phyloP scores from a whole-genome alignment of 805 yeast genomes.

The Yamadazyma paraphyllophila region DNA sequence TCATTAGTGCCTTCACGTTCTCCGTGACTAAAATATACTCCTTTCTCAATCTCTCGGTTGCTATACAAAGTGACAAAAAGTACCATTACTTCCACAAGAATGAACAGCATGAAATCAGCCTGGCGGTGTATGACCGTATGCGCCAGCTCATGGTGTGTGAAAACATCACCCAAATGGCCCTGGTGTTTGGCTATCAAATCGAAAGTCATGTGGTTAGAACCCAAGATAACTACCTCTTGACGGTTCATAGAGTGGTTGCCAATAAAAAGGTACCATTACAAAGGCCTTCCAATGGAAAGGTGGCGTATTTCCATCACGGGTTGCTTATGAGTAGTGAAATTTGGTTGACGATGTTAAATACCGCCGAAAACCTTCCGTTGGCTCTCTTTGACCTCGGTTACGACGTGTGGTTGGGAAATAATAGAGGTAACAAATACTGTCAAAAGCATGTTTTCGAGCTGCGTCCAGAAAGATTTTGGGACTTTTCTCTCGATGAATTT shows the following conservation, averaged over 20 bases:
- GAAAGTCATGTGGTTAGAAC: conserved; percentile 81
- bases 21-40: conserved; percentile 26
- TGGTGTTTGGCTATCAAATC: conserved; percentile 62
- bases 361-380: conserved; percentile 59
- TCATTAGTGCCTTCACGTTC: conserved; percentile 36
- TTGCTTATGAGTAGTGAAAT: conserved; percentile 81
- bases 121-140: conserved; percentile 29
- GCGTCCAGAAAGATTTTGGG: conserved; percentile 65
- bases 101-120: conserved; percentile 12
- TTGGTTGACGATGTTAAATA: conserved; percentile 55
- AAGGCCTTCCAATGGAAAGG: conserved; percentile 26
- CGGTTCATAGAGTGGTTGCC: conserved; percentile 65
- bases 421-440: conserved; percentile 72
- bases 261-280: conserved; percentile 7
- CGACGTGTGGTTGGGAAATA: conserved; percentile 87
- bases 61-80: conserved; percentile 12
- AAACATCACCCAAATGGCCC: conserved; percentile 64
- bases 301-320: conserved; percentile 89
- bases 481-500: conserved; percentile 87
- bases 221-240: conserved; percentile 70
- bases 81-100: conserved; percentile 25
- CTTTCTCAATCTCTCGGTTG: conserved; percentile 6
- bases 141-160: conserved; percentile 44
- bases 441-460: conserved; percentile 58
- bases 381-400: conserved; percentile 75